phyloP scores from a whole-genome alignment of 352 stramenopile genomes.

The Phytophthora cactorum region DNA sequence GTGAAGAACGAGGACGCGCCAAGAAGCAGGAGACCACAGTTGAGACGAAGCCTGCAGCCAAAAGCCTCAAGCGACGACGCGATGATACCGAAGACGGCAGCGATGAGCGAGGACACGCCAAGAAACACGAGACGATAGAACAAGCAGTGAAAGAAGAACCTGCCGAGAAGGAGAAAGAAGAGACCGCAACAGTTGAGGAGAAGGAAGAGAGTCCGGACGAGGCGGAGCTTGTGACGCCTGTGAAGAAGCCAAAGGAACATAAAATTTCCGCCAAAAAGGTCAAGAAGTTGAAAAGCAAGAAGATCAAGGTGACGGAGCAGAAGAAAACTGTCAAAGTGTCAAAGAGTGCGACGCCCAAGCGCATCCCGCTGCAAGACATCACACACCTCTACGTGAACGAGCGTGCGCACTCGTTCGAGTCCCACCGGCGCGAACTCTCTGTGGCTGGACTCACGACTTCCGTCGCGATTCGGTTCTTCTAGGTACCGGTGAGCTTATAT shows the following conservation, averaged over 20 bases:
- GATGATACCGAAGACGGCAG: constrained; percentile 11
- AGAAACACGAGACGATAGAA: constrained; percentile 11
- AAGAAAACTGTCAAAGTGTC: constrained; percentile 25
- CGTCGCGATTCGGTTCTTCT: constrained; percentile 61
- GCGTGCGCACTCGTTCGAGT: constrained; percentile 22
- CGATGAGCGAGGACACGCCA: constrained; percentile 14
- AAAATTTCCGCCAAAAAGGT: constrained; percentile 37
- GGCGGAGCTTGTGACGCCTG: constrained; percentile 24
- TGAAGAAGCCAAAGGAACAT: constrained; percentile 35
- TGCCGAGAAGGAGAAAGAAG: background rate
- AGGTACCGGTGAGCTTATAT: constrained; percentile 17
- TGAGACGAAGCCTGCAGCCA: constrained; percentile 5
- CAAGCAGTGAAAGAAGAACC: background rate
- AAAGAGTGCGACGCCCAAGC: constrained; percentile 40
- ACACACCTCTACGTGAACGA: constrained; percentile 69
- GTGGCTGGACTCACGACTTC: constrained; percentile 42
- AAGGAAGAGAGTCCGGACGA: constrained; percentile 1
- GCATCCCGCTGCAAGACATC: constrained; percentile 67
- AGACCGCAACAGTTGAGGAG: background rate
- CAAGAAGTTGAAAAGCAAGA: constrained; percentile 33
- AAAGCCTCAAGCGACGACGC: constrained; percentile 7
- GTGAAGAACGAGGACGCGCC: constrained; percentile 6
- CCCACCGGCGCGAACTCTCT: constrained; percentile 24
- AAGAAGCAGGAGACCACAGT: constrained; percentile 28
- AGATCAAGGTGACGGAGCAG: constrained; percentile 14